A percentile compares a stretch with the other conserved stretches of the same genome.
These are phyloP conservation scores for Suhomyces anneliseae DNA, from an alignment of 1,139 yeast genomes.

Conservation along the genomic window DNA sequence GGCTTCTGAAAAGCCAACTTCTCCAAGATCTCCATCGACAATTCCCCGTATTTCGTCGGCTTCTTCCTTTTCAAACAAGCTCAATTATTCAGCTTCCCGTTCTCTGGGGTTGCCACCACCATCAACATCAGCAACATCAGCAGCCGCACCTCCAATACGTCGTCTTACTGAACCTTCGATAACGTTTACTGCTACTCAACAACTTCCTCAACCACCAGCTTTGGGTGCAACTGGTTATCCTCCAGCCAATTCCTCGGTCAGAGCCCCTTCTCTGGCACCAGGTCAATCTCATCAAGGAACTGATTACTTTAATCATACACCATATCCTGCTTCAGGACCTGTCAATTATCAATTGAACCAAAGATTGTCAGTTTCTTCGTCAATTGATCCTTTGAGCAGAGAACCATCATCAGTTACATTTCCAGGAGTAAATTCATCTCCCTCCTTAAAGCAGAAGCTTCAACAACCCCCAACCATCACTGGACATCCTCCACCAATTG, in stretches of 20 bases:
- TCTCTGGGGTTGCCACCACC: not conserved
- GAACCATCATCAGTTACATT: conserved; percentile 7
- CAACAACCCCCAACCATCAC: not conserved
- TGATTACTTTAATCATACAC: conserved; percentile 8
- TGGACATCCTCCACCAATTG: not conserved
- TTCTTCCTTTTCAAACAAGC: conserved; percentile 5
- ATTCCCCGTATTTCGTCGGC: conserved; percentile 8
- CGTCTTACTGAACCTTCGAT: conserved; percentile 21
- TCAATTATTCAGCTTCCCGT: conserved; percentile 5
- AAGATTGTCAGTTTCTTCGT: conserved; percentile 7
- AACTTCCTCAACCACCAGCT: conserved; percentile 1
- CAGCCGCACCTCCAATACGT: conserved; percentile 15
- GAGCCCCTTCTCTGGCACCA: conserved; percentile 4
- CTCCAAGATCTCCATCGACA: conserved; percentile 12
- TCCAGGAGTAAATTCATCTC: conserved; percentile 5
- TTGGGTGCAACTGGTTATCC: conserved; percentile 1
- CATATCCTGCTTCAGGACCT: conserved; percentile 1
- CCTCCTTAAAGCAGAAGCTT: conserved; percentile 1
- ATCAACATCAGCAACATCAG: too few relatives aligned
- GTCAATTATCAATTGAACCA: conserved; percentile 12
- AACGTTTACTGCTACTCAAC: conserved; percentile 5
- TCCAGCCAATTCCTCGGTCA: conserved; percentile 2
- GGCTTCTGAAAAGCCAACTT: conserved; percentile 3
- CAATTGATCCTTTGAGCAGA: conserved; percentile 9
- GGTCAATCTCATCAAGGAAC: conserved; percentile 4